Percentiles rank a stretch among this genome's conserved stretches.
phyloP scores from a whole-genome alignment of 345 rosid species.

The Camelina sativa region DNA sequence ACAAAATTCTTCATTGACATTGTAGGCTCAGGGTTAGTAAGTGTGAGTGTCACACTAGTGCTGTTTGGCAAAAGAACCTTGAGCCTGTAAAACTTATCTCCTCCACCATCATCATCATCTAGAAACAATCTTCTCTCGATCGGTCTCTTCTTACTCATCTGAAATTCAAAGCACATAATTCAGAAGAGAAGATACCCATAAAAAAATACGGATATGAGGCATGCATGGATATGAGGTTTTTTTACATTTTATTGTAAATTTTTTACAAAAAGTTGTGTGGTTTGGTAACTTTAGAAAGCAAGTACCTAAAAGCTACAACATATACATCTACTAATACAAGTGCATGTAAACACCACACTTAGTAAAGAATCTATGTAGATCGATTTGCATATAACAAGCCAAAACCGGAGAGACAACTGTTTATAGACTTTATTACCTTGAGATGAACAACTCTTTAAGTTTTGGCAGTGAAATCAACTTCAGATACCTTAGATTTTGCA shows the following conservation, averaged over 20 bases:
- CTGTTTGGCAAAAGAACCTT: slow-evolving; percentile 61
- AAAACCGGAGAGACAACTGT: neutral
- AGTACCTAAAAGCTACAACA: slow-evolving; percentile 14
- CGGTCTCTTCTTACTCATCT: slow-evolving; percentile 26
- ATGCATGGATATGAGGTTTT: neutral
- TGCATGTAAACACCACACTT: neutral
- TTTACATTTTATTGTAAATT: neutral
- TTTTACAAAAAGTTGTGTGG: neutral
- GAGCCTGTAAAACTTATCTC: slow-evolving; percentile 40
- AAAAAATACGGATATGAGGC: neutral
- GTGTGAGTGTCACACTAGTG: slow-evolving; percentile 43
- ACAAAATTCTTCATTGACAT: slow-evolving; percentile 49
- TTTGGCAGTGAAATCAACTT: neutral
- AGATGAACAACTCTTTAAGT: neutral
- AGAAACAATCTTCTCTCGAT: slow-evolving; percentile 25
- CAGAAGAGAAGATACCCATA: neutral
- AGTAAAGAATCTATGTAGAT: neutral
- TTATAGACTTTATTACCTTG: neutral
- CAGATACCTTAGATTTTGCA: neutral
- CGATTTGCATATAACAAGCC: neutral
- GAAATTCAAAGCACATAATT: neutral
- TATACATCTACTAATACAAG: neutral
- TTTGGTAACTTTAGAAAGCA: slow-evolving; percentile 2
- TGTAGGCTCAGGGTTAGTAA: slow-evolving; percentile 26
- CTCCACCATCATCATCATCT: slow-evolving; percentile 20